Evolutionary conservation across 2,329 filamentous ascomycete species (phyloP), one percentile per base, ranked within the genome.

Genomic region (Penicillium janthinellum): DNA sequence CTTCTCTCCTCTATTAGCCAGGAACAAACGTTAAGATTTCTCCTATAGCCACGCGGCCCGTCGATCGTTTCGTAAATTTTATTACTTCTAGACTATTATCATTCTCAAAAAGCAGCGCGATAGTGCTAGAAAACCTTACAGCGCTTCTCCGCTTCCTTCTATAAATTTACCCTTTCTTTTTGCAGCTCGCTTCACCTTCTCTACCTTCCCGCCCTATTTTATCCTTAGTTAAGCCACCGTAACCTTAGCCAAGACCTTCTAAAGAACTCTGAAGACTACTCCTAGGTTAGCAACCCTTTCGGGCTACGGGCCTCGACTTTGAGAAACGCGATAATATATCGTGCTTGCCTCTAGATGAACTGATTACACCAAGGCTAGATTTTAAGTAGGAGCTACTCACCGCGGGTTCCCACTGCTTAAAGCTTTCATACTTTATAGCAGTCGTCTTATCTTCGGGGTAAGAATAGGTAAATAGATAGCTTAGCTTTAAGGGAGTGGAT

Each of bases 201-300:
- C 48, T 34, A 38, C 38, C 31, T 22, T 22, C 15, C 3, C 14
- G 39, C 52, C 31, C 48, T 11, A 45, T 51, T 50, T 54, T 58
- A 58, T 59, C 55, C 49, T 63, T 57, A 42, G 44, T 53, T 41
- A 66, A 63, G 57, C 57, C 61, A 61, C 61, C 65, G 66, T 67
- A 66, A 67, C 64, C 53, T 66, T 61, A 66, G 63, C 61, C 64
- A 64, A 64, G 63, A 58, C 62, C 58, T 35, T 53, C 50, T 58
- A 59, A 66, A 66, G 64, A 64, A 56, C 56, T 59, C 59, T 60
- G 62, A 64, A 63, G 64, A 55, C 52, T 25, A 34, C 35, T 39
- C n/a, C 50, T 39, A 42, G 35, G 22, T 41, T 28, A 37, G 50
- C 37, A 41, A 42, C 44, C 44, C 44, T 48, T 48, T 48, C 44